Conservation (phyloP, 2,329 filamentous ascomycete species). For the Dactylellina leptospora region DNA sequence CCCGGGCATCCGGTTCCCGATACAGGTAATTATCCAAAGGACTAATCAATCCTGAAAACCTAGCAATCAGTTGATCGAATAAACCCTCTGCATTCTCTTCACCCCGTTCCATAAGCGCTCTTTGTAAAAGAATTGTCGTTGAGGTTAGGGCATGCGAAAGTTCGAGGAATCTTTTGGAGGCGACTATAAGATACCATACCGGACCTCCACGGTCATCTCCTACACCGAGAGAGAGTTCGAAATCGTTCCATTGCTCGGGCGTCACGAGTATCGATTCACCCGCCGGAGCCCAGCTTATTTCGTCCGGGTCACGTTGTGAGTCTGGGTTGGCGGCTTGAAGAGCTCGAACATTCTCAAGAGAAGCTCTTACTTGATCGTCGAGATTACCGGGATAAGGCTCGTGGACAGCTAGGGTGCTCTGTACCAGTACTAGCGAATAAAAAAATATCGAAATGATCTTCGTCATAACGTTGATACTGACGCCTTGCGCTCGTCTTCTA, state of each 20-base stretch:
- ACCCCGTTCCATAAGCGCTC: not conserved
- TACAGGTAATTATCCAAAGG: conserved; percentile 16
- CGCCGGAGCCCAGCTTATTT: conserved; percentile 2
- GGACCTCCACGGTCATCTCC: not conserved
- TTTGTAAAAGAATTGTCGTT: conserved; percentile 1
- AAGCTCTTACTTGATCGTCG: not conserved
- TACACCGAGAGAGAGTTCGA: conserved; percentile 7
- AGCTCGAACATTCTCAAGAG: conserved; percentile 4
- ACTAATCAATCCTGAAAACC: not conserved
- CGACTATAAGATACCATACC: conserved; percentile 6
- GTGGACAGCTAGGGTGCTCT: not conserved
- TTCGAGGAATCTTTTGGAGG: not conserved
- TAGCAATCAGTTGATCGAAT: conserved; percentile 4
- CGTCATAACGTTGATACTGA: too few species aligned
- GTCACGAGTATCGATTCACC: conserved; percentile 8
- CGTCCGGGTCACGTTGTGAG: not conserved
- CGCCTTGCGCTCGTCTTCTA: too few species aligned
- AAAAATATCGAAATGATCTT: too few species aligned
- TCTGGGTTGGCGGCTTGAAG: conserved; percentile 5
- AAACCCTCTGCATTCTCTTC: not conserved
- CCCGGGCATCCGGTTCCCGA: not conserved
- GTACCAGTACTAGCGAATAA: too few species aligned
- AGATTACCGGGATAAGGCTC: conserved; percentile 3
- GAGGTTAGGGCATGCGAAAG: not conserved
- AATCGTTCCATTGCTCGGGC: not conserved